Conservation (phyloP, 129 eudicot species). For the Logfia minima region DNA sequence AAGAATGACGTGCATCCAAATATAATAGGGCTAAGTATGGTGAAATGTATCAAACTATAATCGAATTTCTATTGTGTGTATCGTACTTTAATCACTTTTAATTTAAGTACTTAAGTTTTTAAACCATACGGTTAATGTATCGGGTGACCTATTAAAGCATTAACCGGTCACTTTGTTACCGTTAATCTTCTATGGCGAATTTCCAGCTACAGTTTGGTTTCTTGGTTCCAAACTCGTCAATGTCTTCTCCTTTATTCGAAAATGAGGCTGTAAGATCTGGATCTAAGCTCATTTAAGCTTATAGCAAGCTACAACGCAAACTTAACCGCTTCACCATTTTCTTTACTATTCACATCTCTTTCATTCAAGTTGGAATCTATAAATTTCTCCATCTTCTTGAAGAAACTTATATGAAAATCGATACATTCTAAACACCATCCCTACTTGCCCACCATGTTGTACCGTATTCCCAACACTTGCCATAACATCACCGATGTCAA, state of each 20-base stretch:
- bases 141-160: too few relatives aligned
- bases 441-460: slow-evolving; percentile 83
- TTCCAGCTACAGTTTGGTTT: too few relatives aligned
- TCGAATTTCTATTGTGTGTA: too few relatives aligned
- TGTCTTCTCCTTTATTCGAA: slow-evolving; percentile 21
- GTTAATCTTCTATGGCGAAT: too few relatives aligned
- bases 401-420: slow-evolving; percentile 72
- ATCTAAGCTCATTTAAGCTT: slow-evolving; percentile 58
- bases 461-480: slow-evolving; percentile 56
- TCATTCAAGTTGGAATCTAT: slow-evolving; percentile 53
- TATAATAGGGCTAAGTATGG: too few relatives aligned
- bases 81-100: too few relatives aligned
- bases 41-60: too few relatives aligned
- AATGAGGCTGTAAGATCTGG: slow-evolving; percentile 43
- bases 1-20: too few relatives aligned
- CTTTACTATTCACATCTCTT: slow-evolving; percentile 44
- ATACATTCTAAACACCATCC: slow-evolving; percentile 82
- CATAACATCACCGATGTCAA: slow-evolving; percentile 48
- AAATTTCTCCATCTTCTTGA: slow-evolving; percentile 50
- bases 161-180: too few relatives aligned
- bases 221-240: slow-evolving; percentile 69
- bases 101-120: too few relatives aligned
- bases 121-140: too few relatives aligned
- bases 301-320: slow-evolving; percentile 67
- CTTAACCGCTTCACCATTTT: slow-evolving; percentile 65